Conservation (phyloP, 2,329 filamentous ascomycete species). For the Cercospora janseana region DNA sequence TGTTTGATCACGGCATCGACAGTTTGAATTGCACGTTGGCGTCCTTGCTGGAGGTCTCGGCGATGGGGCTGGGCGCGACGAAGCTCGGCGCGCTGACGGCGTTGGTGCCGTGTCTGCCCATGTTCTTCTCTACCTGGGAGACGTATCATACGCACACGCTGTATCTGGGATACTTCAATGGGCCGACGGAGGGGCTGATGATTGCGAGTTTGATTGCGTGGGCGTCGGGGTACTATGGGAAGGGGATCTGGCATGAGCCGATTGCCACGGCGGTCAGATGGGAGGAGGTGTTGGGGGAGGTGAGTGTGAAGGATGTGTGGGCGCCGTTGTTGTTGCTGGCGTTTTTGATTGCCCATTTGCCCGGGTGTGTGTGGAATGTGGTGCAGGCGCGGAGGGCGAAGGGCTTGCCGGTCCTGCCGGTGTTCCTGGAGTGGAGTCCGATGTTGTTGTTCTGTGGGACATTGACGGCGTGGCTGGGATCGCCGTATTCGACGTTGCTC, state of each 20-base stretch:
- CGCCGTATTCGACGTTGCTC: conserved; percentile 79
- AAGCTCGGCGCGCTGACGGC: conserved; percentile 87
- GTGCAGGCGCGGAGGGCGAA: conserved; percentile 69
- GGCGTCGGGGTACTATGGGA: conserved; percentile 81
- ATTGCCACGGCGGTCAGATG: conserved; percentile 68
- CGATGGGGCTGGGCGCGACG: conserved; percentile 85
- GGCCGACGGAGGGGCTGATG: conserved; percentile 90
- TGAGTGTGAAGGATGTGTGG: conserved; percentile 86
- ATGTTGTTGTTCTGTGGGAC: conserved; percentile 77
- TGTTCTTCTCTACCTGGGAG: conserved; percentile 99
- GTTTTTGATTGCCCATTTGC: conserved; percentile 65
- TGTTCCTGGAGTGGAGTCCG: conserved; percentile 92
- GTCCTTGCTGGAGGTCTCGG: conserved; percentile 84
- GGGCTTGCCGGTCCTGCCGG: conserved; percentile 71
- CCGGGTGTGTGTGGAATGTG: conserved; percentile 87
- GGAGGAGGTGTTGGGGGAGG: conserved; percentile 62
- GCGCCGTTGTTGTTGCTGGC: conserved; percentile 56
- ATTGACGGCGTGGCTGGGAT: conserved; percentile 82
- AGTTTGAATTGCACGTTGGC: conserved; percentile 95
- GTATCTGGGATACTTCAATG: conserved; percentile 94
- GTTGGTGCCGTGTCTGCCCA: conserved; percentile 84
- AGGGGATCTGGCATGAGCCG: conserved; percentile 77
- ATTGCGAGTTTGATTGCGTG: conserved; percentile 86
- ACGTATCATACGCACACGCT: conserved; percentile 98
- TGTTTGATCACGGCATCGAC: conserved; percentile 98